A percentile compares a stretch with the other conserved stretches of the same genome.
These are phyloP conservation scores for Cystobasidium pallidum DNA, from an alignment of 1,284 basidiomycete genomes.

Conservation along the genomic window DNA sequence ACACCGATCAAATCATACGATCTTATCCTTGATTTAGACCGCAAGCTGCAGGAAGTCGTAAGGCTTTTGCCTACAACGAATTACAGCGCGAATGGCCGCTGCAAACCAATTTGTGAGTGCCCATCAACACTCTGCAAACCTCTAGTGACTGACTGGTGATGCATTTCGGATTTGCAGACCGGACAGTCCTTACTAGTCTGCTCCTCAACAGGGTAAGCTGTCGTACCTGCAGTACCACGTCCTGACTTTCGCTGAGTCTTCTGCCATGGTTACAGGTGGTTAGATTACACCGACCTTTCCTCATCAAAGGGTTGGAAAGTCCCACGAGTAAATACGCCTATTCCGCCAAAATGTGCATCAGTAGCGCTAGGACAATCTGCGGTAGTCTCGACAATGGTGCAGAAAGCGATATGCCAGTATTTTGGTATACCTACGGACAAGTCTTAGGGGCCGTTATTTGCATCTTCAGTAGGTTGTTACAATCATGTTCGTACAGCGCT, in stretches of 20 bases:
- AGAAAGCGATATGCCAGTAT: slow-evolving; percentile 10
- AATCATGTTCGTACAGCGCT: not conserved
- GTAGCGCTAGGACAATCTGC: slow-evolving; percentile 8
- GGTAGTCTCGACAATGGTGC: slow-evolving; percentile 14
- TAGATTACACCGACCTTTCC: slow-evolving; percentile 16
- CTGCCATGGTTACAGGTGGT: not conserved
- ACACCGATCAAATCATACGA: slow-evolving; percentile 13
- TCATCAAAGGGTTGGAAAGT: slow-evolving; percentile 12
- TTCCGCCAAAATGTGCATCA: slow-evolving; percentile 13
- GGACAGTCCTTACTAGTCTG: slow-evolving; percentile 12
- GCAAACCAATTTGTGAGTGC: slow-evolving; percentile 16
- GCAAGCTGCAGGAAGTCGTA: slow-evolving; percentile 3
- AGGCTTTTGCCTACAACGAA: slow-evolving; percentile 8
- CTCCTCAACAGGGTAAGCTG: slow-evolving; percentile 7
- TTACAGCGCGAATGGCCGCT: slow-evolving; percentile 19
- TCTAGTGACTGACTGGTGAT: not conserved
- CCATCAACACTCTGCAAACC: not conserved
- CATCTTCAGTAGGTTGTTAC: slow-evolving; percentile 12
- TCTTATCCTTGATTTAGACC: slow-evolving; percentile 2
- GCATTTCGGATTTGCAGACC: not conserved
- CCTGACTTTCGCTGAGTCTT: not conserved
- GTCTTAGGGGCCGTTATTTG: slow-evolving; percentile 21
- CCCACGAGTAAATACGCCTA: slow-evolving; percentile 17
- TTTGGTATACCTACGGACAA: slow-evolving; percentile 19
- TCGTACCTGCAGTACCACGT: not conserved